Evolutionary conservation across 306 rosid species (phyloP).

Genomic region (Herpetospermum pedunculosum): DNA sequence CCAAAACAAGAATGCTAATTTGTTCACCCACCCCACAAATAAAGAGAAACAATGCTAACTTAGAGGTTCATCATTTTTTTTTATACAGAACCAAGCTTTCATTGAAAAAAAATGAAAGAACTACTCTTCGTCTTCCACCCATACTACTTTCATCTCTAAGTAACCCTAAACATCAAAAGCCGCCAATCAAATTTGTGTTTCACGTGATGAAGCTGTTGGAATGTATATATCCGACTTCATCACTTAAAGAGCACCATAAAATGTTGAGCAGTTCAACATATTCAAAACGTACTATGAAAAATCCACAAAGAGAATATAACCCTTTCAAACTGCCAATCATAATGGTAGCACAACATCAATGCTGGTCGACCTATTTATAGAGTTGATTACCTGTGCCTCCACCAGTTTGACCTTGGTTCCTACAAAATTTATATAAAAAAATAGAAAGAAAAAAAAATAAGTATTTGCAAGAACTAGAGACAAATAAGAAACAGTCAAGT

Average conservation of each 20-base stretch:
- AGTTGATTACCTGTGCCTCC: slow-evolving; percentile 30
- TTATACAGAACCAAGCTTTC: too few relatives aligned
- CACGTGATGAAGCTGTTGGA: background rate
- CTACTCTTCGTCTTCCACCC: background rate
- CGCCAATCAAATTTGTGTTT: slow-evolving; percentile 1
- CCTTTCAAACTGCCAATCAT: background rate
- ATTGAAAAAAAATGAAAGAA: too few relatives aligned
- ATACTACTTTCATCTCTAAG: background rate
- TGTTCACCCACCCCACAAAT: background rate
- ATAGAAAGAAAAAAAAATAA: background rate
- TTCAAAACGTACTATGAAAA: background rate
- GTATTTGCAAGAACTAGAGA: background rate
- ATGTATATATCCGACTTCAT: background rate
- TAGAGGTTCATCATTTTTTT: background rate
- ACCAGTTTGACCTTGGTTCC: slow-evolving; percentile 24
- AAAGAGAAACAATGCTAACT: background rate
- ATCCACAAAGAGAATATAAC: background rate
- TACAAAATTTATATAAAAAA: background rate
- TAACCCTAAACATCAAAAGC: background rate
- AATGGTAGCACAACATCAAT: background rate
- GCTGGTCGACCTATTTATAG: background rate
- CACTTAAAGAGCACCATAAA: background rate
- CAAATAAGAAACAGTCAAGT: background rate
- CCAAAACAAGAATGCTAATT: background rate
- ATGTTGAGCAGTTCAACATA: background rate